Conservation (phyloP, 192 early-diverging fungal genomes). For the Martensiomyces pterosporus region DNA sequence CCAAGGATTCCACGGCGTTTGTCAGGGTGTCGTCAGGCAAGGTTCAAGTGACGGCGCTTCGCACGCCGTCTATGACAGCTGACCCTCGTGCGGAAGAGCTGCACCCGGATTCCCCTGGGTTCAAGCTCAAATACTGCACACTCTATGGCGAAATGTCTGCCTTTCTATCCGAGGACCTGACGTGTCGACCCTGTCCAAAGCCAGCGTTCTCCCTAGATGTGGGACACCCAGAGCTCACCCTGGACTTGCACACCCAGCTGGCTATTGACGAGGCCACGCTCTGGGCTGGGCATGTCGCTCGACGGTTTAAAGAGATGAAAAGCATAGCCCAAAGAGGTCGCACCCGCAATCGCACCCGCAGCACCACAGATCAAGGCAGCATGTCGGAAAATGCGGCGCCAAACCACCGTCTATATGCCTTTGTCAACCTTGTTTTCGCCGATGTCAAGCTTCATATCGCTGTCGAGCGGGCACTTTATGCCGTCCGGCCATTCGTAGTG, state of each 20-base stretch:
- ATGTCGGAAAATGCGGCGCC: no score
- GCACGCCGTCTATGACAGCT: constrained; percentile 41
- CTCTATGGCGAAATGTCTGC: constrained; percentile 49
- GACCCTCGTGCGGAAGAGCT: constrained; percentile 44
- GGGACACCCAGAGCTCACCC: constrained; percentile 29
- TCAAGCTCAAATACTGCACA: constrained; percentile 29
- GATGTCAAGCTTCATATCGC: constrained; percentile 38
- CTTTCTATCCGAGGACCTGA: constrained; percentile 45
- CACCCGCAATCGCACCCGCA: neutral
- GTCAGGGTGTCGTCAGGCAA: constrained; percentile 20
- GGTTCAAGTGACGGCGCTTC: constrained; percentile 33
- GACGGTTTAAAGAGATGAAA: constrained; percentile 18
- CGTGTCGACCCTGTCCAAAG: constrained; percentile 35
- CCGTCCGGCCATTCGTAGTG: constrained; percentile 26
- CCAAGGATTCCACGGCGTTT: constrained; percentile 47
- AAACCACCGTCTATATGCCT: constrained; percentile 20
- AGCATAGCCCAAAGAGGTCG: no score
- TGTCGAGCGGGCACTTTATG: constrained; percentile 37
- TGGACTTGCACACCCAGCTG: constrained; percentile 37
- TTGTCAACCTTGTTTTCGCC: constrained; percentile 34
- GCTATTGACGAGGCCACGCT: constrained; percentile 32
- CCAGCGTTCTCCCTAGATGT: constrained; percentile 34
- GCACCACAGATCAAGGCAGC: no score
- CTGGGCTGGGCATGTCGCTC: constrained; percentile 18
- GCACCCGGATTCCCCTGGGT: constrained; percentile 18